Percentiles rank a stretch among this genome's conserved stretches.
Conservation (phyloP, 345 rosid genomes). For the Noccaea bulbosa region DNA sequence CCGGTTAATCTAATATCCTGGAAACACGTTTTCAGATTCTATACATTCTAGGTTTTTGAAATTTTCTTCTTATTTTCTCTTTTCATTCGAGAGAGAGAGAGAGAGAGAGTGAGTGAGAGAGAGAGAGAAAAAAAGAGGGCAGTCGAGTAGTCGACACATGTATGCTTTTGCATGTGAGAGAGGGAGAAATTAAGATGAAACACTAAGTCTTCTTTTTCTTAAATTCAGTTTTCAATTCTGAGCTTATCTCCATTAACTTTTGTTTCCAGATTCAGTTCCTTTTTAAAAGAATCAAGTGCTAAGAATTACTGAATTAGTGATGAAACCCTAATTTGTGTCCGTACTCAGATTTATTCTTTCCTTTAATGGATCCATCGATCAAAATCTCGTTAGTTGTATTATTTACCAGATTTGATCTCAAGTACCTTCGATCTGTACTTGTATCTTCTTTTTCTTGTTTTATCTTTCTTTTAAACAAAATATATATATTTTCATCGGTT, state of each 20-base stretch:
- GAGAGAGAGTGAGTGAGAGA: not conserved
- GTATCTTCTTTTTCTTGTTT: constrained; percentile 4
- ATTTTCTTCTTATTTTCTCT: constrained; percentile 1
- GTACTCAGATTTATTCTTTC: constrained; percentile 38
- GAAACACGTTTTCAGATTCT: not conserved
- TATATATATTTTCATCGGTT: not conserved
- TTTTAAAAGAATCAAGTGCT: not conserved
- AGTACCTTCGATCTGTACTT: constrained; percentile 45
- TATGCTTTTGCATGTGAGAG: constrained; percentile 29
- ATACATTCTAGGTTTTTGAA: not conserved
- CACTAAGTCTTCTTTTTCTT: not conserved
- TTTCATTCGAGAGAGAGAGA: not conserved
- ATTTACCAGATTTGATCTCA: constrained; percentile 38
- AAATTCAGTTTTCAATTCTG: constrained; percentile 21
- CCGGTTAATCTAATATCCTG: not conserved
- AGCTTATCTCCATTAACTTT: constrained; percentile 13
- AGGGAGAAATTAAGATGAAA: not conserved
- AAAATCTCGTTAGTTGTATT: constrained; percentile 22
- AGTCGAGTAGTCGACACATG: constrained; percentile 9
- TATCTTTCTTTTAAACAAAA: not conserved
- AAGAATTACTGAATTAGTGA: constrained; percentile 5
- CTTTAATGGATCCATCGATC: constrained; percentile 34
- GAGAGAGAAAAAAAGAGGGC: not conserved
- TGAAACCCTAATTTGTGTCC: constrained; percentile 41
- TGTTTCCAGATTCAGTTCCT: constrained; percentile 17